These are phyloP conservation scores for Candida tammaniensis DNA, from an alignment of 805 yeast genomes.

Conservation along the genomic window DNA sequence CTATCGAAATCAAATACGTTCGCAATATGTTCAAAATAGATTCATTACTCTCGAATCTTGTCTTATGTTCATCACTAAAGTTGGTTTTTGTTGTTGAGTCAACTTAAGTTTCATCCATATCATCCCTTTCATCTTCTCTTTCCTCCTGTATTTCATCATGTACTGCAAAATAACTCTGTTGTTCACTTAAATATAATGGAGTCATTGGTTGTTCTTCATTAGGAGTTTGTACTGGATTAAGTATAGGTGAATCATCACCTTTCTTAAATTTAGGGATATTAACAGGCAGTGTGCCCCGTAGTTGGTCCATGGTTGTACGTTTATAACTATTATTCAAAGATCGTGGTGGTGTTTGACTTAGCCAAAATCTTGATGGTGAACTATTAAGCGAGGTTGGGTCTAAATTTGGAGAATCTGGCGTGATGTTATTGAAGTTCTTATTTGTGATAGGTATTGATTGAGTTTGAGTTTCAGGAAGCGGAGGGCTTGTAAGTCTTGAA, in stretches of 20 bases:
- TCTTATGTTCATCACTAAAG: no score
- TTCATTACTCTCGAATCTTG: no score
- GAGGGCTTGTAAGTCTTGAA: constrained; percentile 32
- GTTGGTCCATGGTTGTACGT: no score
- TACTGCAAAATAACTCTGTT: constrained; percentile 5
- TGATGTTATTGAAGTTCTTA: constrained; percentile 8
- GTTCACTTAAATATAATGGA: constrained; percentile 28
- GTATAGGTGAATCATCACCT: constrained; percentile 25
- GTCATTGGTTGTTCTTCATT: constrained; percentile 44
- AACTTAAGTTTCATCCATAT: constrained; percentile 2
- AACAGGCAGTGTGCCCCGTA: constrained; percentile 5
- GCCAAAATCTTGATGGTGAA: constrained; percentile 54
- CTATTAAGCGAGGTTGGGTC: constrained; percentile 52
- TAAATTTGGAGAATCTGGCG: constrained; percentile 53
- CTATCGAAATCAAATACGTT: no score
- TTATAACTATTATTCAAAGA: constrained; percentile 22
- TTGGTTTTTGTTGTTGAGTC: no score
- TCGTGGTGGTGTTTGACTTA: constrained; percentile 52
- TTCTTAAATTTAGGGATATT: constrained; percentile 2
- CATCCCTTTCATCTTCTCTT: constrained; percentile 11
- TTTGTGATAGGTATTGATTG: constrained; percentile 29
- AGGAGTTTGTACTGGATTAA: constrained; percentile 43
- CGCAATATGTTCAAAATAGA: no score
- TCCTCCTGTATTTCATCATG: no score
- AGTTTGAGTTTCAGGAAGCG: constrained; percentile 8